These are phyloP conservation scores for Saccharum hybrid DNA, from an alignment of 202 grass and related monocot species.

Conservation along the genomic window DNA sequence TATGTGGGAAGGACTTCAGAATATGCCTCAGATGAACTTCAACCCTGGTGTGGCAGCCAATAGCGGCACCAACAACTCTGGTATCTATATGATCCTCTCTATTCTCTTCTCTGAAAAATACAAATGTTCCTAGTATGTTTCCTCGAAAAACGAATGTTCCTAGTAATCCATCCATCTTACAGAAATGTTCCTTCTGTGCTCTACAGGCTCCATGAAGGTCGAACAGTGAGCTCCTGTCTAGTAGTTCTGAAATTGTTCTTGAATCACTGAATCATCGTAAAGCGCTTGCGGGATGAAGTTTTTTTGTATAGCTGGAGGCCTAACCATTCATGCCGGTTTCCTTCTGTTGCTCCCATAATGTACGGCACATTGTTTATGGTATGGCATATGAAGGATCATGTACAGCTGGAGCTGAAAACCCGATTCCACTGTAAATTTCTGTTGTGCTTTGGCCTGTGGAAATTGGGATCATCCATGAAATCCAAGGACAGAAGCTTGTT, in stretches of 20 bases:
- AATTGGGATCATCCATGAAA: slow-evolving; percentile 41
- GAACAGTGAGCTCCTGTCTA: slow-evolving; percentile 50
- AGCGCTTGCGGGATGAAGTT: slow-evolving; percentile 34
- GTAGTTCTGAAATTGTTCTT: background rate
- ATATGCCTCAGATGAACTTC: slow-evolving; percentile 54
- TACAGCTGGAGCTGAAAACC: slow-evolving; percentile 50
- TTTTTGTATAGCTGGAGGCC: slow-evolving; percentile 63
- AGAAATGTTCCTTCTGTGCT: slow-evolving; percentile 23
- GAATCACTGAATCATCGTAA: slow-evolving; percentile 46
- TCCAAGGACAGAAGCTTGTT: slow-evolving; percentile 33
- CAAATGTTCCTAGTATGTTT: background rate
- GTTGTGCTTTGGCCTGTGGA: slow-evolving; percentile 28
- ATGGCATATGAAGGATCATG: slow-evolving; percentile 46
- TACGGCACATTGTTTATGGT: slow-evolving; percentile 28
- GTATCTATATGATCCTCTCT: slow-evolving; percentile 30
- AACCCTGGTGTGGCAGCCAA: slow-evolving; percentile 38
- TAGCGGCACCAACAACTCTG: slow-evolving; percentile 50
- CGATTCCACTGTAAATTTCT: slow-evolving; percentile 48
- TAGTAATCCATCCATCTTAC: slow-evolving; percentile 14
- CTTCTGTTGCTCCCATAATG: slow-evolving; percentile 43
- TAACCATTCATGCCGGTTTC: slow-evolving; percentile 54
- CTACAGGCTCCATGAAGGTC: slow-evolving; percentile 59
- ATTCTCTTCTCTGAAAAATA: slow-evolving; percentile 1
- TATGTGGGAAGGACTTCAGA: slow-evolving; percentile 64
- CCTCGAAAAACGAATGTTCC: background rate